These are phyloP conservation scores for Schizophyllum commune DNA, from an alignment of 1,284 basidiomycete genomes.

Conservation along the genomic window DNA sequence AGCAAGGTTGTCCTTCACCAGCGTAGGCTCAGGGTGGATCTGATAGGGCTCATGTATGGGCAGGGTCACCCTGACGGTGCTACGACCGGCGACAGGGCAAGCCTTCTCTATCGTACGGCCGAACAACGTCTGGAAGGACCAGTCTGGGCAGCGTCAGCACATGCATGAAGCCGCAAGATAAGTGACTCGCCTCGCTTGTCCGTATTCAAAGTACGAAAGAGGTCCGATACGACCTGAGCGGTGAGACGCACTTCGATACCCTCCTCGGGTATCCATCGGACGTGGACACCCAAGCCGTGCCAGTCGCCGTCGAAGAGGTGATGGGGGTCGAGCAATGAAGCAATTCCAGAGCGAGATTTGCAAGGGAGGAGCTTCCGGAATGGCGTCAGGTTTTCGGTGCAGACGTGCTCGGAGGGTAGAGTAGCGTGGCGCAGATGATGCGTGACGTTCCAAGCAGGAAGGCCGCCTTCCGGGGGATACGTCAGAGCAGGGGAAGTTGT, in stretches of 20 bases:
- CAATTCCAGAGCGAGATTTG: conserved; percentile 87
- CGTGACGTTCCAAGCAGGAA: conserved; percentile 38
- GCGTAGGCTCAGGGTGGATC: conserved; percentile 43
- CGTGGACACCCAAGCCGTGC: conserved; percentile 81
- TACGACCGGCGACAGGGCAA: conserved; percentile 53
- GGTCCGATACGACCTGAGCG: conserved; percentile 81
- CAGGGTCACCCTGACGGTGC: conserved; percentile 41
- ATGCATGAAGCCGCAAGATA: not conserved
- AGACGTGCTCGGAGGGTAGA: conserved; percentile 79
- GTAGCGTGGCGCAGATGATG: conserved; percentile 68
- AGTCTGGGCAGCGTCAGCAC: conserved; percentile 41
- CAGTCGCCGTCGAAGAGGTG: conserved; percentile 81
- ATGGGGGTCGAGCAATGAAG: conserved; percentile 80
- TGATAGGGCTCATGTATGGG: conserved; percentile 34
- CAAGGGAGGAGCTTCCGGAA: conserved; percentile 94
- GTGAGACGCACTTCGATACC: conserved; percentile 65
- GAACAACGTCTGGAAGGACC: conserved; percentile 74
- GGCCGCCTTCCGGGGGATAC: conserved; percentile 49
- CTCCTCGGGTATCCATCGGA: conserved; percentile 39
- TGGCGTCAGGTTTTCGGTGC: conserved; percentile 95
- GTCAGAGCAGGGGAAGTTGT: conserved; percentile 57
- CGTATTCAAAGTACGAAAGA: conserved; percentile 48
- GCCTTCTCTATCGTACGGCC: conserved; percentile 53
- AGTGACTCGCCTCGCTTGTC: conserved; percentile 49
- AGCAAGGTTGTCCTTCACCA: conserved; percentile 25